Evolutionary conservation across 371 early-diverging fungal genomes (phyloP).

Genomic region (Mucor irregularis): DNA sequence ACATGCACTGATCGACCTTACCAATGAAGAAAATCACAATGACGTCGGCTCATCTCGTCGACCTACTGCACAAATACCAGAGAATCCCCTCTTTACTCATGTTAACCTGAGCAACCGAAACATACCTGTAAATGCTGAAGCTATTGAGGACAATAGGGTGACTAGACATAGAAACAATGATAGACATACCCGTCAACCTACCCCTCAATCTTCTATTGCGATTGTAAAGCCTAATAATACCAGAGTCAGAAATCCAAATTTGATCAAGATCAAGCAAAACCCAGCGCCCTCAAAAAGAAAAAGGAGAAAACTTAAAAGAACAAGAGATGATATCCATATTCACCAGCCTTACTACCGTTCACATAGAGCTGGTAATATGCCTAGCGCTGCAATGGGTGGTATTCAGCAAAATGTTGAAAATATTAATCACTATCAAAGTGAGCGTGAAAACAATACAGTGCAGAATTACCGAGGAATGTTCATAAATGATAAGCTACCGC

Average conservation of each 20-base stretch:
- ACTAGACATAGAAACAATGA: not conserved
- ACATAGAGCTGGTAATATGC: not conserved
- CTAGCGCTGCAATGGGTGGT: too few relatives aligned
- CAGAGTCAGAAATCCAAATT: too few relatives aligned
- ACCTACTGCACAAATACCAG: not conserved
- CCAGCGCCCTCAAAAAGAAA: not conserved
- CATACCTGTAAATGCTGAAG: not conserved
- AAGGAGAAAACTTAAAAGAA: slow-evolving; percentile 1
- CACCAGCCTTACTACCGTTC: not conserved
- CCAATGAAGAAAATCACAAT: too few relatives aligned
- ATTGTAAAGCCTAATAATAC: not conserved
- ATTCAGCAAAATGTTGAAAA: not conserved
- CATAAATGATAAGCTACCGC: not conserved
- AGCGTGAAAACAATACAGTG: not conserved
- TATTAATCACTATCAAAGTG: not conserved
- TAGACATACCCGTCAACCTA: not conserved
- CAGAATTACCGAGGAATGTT: not conserved
- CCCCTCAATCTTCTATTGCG: not conserved
- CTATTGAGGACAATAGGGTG: slow-evolving; percentile 12
- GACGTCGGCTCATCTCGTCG: too few relatives aligned
- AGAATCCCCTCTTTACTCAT: too few relatives aligned
- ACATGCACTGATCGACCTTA: not conserved
- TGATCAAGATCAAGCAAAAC: not conserved
- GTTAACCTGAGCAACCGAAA: too few relatives aligned
- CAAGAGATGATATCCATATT: slow-evolving; percentile 13